phyloP scores from a whole-genome alignment of 2,329 filamentous ascomycete genomes.

The Aureobasidium sp. region DNA sequence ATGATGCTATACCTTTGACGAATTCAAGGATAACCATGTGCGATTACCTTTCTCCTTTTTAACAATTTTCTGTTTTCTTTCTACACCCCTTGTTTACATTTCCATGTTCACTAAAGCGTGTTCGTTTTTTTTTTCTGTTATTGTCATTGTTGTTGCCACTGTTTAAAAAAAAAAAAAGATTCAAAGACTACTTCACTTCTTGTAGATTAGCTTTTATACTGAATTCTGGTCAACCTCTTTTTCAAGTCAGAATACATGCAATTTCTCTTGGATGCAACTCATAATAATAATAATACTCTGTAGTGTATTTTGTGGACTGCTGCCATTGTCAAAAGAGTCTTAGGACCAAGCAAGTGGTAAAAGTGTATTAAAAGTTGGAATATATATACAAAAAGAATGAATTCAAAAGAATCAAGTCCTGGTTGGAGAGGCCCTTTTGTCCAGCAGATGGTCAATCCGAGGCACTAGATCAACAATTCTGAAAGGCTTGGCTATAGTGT shows the following conservation, averaged over 20 bases:
- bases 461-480: slow-evolving; percentile 26
- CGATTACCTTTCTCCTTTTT: background rate
- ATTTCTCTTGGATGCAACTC: background rate
- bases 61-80: background rate
- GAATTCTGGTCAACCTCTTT: background rate
- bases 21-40: background rate
- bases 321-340: background rate
- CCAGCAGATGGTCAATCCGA: slow-evolving; percentile 19
- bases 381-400: background rate
- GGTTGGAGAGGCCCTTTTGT: background rate
- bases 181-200: slow-evolving; percentile 1
- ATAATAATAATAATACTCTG: background rate
- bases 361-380: background rate
- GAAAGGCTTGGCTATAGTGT: slow-evolving; percentile 28
- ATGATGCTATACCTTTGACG: slow-evolving; percentile 4
- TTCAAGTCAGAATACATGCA: background rate
- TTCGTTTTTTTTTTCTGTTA: background rate
- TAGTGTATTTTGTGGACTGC: background rate
- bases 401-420: background rate
- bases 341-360: no score
- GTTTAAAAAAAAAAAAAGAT: slow-evolving; percentile 3
- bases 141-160: background rate
- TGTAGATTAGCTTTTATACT: slow-evolving; percentile 5
- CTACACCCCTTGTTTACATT: background rate
- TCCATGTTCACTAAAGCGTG: background rate